Base-by-base conservation (phyloP, 1,139 yeast species). In the Zygosaccharomyces pseudobailii region DNA sequence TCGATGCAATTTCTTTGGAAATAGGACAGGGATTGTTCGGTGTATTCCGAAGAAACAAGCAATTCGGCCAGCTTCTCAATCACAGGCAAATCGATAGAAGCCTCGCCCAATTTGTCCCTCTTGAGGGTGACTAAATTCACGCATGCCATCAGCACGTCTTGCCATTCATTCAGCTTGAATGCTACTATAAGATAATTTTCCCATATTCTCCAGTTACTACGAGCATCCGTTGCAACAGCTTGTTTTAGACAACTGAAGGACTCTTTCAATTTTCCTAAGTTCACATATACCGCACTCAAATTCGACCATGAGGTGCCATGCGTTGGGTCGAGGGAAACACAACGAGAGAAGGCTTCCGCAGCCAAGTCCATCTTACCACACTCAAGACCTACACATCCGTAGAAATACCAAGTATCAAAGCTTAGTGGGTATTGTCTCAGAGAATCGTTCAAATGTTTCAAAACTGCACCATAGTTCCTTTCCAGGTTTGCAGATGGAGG, bases 221-320 rank as follows among this genome's bases (percentile, higher is more conserved):
- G 79, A 25, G 84, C 83, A 40, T 82, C 82, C 22, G 88, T 84
- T 22, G 84, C 71, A 21, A 86, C 75, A 0, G 97, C 96, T 53
- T 80, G 80, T 60, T 84, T 82, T 53, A 89, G 71, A 0, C 97
- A 96, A 56, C 79, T 82, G 57, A 87, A 84, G 0, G 97, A 95
- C 53, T 88, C 95, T 51, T 78, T 76, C 24, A 78, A 68, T 65
- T 86, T 86, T 43, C 78, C 83, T 41, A 78, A 64, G 52, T 79
- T 78, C 39, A 89, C 70, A 46, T 87, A 74, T 0, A 97, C 82
- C 17, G 95, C 82, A 4, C 96, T 90, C 57, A 94, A 74, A 63
- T 92, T 94, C 10, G 96, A 84, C 98, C 98, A 94, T 1, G 96
- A 82, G 62, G 82, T 82, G 0, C 94, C 76, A 60, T 83, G 89